A percentile compares a stretch with the other conserved stretches of the same genome.
phyloP scores from a whole-genome alignment of 192 early-diverging fungal species.

The Jimgerdemannia flammicorona region DNA sequence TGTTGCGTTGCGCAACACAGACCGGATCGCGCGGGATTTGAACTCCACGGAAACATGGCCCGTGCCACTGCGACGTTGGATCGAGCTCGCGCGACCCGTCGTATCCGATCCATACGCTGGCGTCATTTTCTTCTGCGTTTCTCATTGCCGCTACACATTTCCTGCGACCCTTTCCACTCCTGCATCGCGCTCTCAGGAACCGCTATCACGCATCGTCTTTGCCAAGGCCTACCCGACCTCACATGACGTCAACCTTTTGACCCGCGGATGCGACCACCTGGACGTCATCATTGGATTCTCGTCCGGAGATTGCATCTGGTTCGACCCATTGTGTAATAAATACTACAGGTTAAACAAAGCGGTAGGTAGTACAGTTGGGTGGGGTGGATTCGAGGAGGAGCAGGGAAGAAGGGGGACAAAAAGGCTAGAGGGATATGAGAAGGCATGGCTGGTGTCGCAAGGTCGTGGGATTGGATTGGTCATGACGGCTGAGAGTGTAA shows the following conservation, averaged over 20 bases:
- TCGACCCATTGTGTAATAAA: constrained; percentile 83
- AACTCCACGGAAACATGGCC: too few relatives aligned
- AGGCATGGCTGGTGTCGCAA: not conserved
- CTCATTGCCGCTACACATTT: constrained; percentile 13
- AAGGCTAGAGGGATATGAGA: not conserved
- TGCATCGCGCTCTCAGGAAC: constrained; percentile 50
- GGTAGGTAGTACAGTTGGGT: constrained; percentile 29
- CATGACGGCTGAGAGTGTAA: too few relatives aligned
- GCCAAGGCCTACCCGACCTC: constrained; percentile 74
- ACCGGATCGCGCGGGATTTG: too few relatives aligned
- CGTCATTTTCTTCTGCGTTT: too few relatives aligned
- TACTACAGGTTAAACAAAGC: constrained; percentile 81
- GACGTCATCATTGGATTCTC: constrained; percentile 85
- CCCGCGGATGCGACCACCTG: constrained; percentile 62
- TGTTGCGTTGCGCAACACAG: too few relatives aligned
- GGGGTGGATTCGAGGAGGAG: not conserved
- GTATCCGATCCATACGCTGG: too few relatives aligned
- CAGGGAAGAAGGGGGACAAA: not conserved
- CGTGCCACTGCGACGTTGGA: too few relatives aligned
- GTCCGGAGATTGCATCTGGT: constrained; percentile 81
- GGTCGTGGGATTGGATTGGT: too few relatives aligned
- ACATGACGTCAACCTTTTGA: constrained; percentile 79
- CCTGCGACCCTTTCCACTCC: constrained; percentile 9
- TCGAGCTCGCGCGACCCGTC: too few relatives aligned
- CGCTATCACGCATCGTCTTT: constrained; percentile 76